Percentiles rank a stretch among this genome's conserved stretches.
Evolutionary conservation across 768 basidiomycete genomes (phyloP).

Genomic region (Lactarius psammicola): DNA sequence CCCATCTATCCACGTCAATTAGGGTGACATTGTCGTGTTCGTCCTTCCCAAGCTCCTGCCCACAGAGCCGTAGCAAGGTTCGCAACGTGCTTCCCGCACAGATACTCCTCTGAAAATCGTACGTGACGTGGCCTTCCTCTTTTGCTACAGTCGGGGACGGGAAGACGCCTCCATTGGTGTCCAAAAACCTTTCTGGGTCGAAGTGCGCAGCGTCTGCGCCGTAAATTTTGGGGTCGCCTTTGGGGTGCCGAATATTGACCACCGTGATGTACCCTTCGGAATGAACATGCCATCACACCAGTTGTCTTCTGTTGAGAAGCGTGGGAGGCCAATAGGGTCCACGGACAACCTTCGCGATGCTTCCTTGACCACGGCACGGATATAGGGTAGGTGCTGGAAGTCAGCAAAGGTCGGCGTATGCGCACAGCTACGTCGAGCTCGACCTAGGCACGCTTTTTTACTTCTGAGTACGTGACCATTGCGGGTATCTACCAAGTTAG

Average conservation of each 20-base stretch:
- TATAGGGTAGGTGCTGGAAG: conserved; percentile 15
- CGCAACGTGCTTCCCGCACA: conserved; percentile 15
- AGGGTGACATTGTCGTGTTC: not conserved
- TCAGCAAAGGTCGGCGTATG: conserved; percentile 17
- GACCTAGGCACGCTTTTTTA: not conserved
- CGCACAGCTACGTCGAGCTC: conserved; percentile 23
- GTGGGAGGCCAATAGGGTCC: conserved; percentile 23
- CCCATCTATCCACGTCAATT: not conserved
- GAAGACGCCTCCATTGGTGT: conserved; percentile 28
- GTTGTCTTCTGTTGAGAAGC: conserved; percentile 31
- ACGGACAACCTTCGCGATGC: conserved; percentile 14
- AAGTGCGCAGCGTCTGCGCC: conserved; percentile 30
- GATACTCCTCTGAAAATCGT: conserved; percentile 32
- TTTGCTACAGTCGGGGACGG: conserved; percentile 31
- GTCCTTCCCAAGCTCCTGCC: conserved; percentile 19
- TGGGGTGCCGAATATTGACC: conserved; percentile 32
- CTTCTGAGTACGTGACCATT: conserved; percentile 4
- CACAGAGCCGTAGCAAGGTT: conserved; percentile 36
- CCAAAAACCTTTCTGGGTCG: conserved; percentile 31
- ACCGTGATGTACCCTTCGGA: conserved; percentile 39
- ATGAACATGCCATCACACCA: conserved; percentile 34
- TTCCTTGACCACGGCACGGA: conserved; percentile 25
- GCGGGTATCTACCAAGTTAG: conserved; percentile 12
- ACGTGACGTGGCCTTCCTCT: conserved; percentile 33
- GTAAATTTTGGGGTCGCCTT: conserved; percentile 32